These are phyloP conservation scores for Diaporthe australafricana DNA, from an alignment of 2,329 filamentous ascomycete species.

Conservation along the genomic window DNA sequence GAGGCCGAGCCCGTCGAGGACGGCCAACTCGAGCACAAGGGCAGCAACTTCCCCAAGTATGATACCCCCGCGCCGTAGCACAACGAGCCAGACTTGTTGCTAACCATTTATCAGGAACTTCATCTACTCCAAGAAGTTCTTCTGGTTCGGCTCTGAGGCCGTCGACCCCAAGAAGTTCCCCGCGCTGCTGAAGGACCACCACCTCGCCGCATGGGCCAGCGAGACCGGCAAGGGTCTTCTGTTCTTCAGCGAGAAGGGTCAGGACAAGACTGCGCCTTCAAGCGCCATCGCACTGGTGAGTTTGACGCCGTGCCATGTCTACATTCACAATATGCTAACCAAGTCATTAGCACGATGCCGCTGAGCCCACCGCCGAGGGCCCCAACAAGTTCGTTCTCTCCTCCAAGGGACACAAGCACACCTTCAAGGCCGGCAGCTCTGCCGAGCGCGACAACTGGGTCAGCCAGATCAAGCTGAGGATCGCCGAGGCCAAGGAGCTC, in stretches of 20 bases:
- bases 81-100: slow-evolving; percentile 22
- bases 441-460: slow-evolving; percentile 95
- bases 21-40: slow-evolving; percentile 91
- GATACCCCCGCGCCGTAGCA: slow-evolving; percentile 46
- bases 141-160: slow-evolving; percentile 83
- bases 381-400: slow-evolving; percentile 87
- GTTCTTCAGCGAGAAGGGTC: slow-evolving; percentile 86
- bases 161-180: slow-evolving; percentile 79
- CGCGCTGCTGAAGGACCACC: slow-evolving; percentile 84
- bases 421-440: slow-evolving; percentile 82
- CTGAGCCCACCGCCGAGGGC: slow-evolving; percentile 81
- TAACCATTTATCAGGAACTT: slow-evolving; percentile 73
- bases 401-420: slow-evolving; percentile 89
- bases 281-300: slow-evolving; percentile 89
- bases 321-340: not conserved
- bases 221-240: slow-evolving; percentile 96
- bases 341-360: slow-evolving; percentile 63
- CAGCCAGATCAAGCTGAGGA: slow-evolving; percentile 82
- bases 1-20: slow-evolving; percentile 73
- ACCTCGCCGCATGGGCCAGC: slow-evolving; percentile 87
- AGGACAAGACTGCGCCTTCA: slow-evolving; percentile 83
- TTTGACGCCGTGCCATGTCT: slow-evolving; percentile 20
- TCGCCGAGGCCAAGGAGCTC: slow-evolving; percentile 85
- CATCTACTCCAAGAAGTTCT: slow-evolving; percentile 92
- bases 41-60: slow-evolving; percentile 87